phyloP scores from a whole-genome alignment of 2,329 filamentous ascomycete species.

The Sordariomycetes sp. region DNA sequence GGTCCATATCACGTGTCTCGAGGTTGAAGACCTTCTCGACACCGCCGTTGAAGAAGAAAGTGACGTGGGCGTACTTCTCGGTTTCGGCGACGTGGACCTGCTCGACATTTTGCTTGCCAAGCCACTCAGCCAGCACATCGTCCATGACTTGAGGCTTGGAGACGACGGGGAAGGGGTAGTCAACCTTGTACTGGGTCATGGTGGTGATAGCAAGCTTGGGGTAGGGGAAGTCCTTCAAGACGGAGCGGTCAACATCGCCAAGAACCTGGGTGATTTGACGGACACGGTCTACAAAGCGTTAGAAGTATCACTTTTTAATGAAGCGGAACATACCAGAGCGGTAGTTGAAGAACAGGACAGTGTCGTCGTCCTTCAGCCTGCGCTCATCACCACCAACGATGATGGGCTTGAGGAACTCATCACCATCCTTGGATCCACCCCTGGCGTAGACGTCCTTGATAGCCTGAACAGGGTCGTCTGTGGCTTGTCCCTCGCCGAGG shows the following conservation, averaged over 20 bases:
- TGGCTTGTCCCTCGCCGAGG: slow-evolving; percentile 77
- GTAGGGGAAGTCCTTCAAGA: slow-evolving; percentile 82
- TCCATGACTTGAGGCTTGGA: slow-evolving; percentile 94
- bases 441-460: slow-evolving; percentile 83
- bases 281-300: slow-evolving; percentile 57
- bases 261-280: slow-evolving; percentile 93
- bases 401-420: slow-evolving; percentile 98
- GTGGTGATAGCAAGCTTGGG: slow-evolving; percentile 86
- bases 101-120: slow-evolving; percentile 78
- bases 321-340: slow-evolving; percentile 47
- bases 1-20: slow-evolving; percentile 77
- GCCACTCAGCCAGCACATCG: slow-evolving; percentile 96
- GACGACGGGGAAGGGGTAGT: slow-evolving; percentile 86
- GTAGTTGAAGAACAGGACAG: slow-evolving; percentile 99
- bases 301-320: not conserved
- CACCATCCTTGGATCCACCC: slow-evolving; percentile 60
- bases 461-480: slow-evolving; percentile 74
- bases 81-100: slow-evolving; percentile 98
- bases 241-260: slow-evolving; percentile 85
- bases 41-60: slow-evolving; percentile 99
- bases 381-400: slow-evolving; percentile 81
- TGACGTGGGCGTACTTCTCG: slow-evolving; percentile 98
- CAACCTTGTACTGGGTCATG: slow-evolving; percentile 97
- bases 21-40: slow-evolving; percentile 93
- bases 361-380: slow-evolving; percentile 85